Evolutionary conservation across 2,329 filamentous ascomycete genomes (phyloP), one percentile per base, ranked within the genome.

Genomic region (Didymella exigua): DNA sequence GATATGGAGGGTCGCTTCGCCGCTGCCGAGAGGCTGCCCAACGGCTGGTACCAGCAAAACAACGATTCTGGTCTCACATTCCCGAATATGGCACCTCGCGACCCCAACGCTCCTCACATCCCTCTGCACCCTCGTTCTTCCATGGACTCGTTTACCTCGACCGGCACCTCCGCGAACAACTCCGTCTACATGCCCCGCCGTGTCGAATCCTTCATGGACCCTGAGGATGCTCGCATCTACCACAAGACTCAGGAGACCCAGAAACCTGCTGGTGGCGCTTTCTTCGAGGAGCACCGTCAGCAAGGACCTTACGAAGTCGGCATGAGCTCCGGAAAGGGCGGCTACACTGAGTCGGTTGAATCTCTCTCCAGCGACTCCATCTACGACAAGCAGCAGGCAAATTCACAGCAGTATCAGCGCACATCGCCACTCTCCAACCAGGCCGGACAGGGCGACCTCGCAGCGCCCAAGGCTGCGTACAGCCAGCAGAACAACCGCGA

Each of bases 1-100:
- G 83, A 84, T 54, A 77, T 96, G 31, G 89, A 93, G 65, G 91
- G 91, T 53, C 86, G 88, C 59, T 96, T 97, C 69, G 85, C 88
- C 2, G 85, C 87, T 8, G 85, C 89, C 2, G 84, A 89, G 68
- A 82, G 84, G 65, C 82, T 88, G 30, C 81, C 86, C 10, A 84
- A 85, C 47, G 89, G 88, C 23, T 87, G 84, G 75, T 93, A 91
- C 71, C 79, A 84, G 57, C 86, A 91, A 68, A 78, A 79, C 9
- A 88, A 90, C 69, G 88, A 90, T 61, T 87, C 86, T n/a, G 78
- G 84, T 58, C 78, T 82, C 41, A 85, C 84, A n/a, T 69, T 81
- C 61, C 84, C 77, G 64, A 81, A 77, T 58, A 77, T 76, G 63
- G 73, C 76, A 46, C 76, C 69, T 23, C 75, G 79, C 43, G 76